A percentile compares a stretch with the other conserved stretches of the same genome.
Evolutionary conservation across 768 basidiomycete species (phyloP).

Genomic region (Cyclocybe aegerita): DNA sequence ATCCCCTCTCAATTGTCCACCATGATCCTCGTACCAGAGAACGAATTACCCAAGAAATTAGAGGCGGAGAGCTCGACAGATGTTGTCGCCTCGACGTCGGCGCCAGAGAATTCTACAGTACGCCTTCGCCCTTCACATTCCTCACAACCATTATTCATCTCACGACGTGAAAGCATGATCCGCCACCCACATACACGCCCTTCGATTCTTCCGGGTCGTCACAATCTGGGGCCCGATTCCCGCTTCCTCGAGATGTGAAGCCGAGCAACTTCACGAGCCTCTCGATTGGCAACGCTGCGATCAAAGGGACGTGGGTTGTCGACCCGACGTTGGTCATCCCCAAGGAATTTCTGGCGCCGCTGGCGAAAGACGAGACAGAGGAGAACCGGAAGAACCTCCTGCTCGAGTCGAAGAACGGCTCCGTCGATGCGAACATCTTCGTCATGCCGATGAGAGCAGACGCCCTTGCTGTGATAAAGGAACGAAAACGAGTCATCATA

Average conservation of each 20-base stretch:
- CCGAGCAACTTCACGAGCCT: conserved; percentile 33
- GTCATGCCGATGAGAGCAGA: conserved; percentile 20
- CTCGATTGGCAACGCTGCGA: conserved; percentile 22
- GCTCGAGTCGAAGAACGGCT: conserved; percentile 30
- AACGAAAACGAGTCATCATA: conserved; percentile 13
- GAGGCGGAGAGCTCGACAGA: background rate
- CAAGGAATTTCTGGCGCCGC: conserved; percentile 33
- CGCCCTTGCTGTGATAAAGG: background rate
- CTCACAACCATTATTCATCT: background rate
- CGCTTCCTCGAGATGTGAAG: conserved; percentile 19
- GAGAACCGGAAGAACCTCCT: conserved; percentile 37
- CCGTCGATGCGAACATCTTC: conserved; percentile 39
- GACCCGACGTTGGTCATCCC: conserved; percentile 44
- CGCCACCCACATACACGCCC: conserved; percentile 12
- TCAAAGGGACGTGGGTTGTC: conserved; percentile 40
- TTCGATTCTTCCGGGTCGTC: background rate
- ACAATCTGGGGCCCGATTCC: background rate
- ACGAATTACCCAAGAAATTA: background rate
- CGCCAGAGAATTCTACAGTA: background rate
- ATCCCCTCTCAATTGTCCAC: background rate
- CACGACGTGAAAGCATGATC: conserved; percentile 6
- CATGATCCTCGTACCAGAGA: conserved; percentile 8
- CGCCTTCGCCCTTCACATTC: background rate
- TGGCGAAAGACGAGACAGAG: conserved; percentile 33
- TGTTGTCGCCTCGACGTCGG: background rate